Percentiles rank a stretch among this genome's conserved stretches.
phyloP scores from a whole-genome alignment of 176 grass and related monocot genomes.

The Guadua angustifolia region DNA sequence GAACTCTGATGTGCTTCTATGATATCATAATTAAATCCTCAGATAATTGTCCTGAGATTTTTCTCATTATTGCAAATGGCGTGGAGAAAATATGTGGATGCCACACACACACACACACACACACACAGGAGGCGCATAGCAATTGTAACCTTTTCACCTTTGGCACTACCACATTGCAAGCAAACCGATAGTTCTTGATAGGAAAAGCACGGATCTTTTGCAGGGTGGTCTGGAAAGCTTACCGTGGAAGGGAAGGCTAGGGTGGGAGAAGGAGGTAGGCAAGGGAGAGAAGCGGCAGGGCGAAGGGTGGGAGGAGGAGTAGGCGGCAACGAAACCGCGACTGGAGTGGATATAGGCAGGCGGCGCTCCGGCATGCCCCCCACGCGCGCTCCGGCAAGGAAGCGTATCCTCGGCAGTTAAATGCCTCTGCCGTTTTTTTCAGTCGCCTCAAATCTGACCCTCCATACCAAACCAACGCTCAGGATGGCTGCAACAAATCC shows the following conservation, averaged over 20 bases:
- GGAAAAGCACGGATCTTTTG: constrained; percentile 8
- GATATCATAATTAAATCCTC: too few relatives aligned
- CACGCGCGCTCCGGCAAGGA: constrained; percentile 20
- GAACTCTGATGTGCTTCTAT: too few relatives aligned
- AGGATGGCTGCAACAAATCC: too few relatives aligned
- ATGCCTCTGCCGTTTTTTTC: too few relatives aligned
- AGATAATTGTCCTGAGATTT: too few relatives aligned
- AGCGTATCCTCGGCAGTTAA: too few relatives aligned
- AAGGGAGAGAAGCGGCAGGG: constrained; percentile 56
- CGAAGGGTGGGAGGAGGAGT: constrained; percentile 43
- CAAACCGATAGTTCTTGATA: neutral
- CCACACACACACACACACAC: too few relatives aligned
- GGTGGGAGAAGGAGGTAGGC: constrained; percentile 58
- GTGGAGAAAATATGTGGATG: too few relatives aligned
- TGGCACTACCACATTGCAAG: constrained; percentile 16
- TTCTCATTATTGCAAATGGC: too few relatives aligned
- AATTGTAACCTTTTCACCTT: constrained; percentile 25
- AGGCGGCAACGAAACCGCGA: constrained; percentile 45
- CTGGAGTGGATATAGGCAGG: constrained; percentile 36
- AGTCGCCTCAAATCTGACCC: too few relatives aligned
- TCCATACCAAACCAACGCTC: too few relatives aligned
- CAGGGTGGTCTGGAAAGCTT: constrained; percentile 11
- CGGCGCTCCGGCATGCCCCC: constrained; percentile 45
- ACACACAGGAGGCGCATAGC: too few relatives aligned
- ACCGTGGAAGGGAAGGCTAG: constrained; percentile 65